A percentile compares a stretch with the other conserved stretches of the same genome.
These are phyloP conservation scores for Pouteria glomerata DNA, from an alignment of 148 eudicot species.

Conservation along the genomic window DNA sequence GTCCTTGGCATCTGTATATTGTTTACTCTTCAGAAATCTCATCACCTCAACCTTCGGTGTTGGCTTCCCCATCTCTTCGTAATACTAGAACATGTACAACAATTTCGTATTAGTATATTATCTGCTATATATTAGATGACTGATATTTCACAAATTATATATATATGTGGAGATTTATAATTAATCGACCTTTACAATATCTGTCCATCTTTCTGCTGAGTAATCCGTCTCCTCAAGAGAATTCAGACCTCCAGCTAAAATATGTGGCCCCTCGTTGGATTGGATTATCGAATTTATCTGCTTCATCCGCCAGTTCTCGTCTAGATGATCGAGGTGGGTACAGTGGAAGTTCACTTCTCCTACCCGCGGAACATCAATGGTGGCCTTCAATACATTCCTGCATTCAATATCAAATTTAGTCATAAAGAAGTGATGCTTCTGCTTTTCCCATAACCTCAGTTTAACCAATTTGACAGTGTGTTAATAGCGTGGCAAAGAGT, in stretches of 20 bases:
- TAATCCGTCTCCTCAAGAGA: conserved; percentile 85
- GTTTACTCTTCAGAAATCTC: conserved; percentile 55
- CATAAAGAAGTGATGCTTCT: neutral
- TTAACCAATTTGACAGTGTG: too few species aligned
- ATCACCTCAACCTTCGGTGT: conserved; percentile 82
- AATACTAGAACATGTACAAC: conserved; percentile 46
- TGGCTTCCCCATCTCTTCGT: conserved; percentile 90
- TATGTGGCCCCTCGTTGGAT: conserved; percentile 72
- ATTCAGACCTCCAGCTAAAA: conserved; percentile 90
- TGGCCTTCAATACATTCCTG: conserved; percentile 91
- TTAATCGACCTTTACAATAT: conserved; percentile 65
- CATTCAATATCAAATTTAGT: conserved; percentile 3
- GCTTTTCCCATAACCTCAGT: too few species aligned
- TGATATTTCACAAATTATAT: neutral
- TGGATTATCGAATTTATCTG: conserved; percentile 79
- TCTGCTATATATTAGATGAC: neutral
- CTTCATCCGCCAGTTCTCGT: conserved; percentile 95
- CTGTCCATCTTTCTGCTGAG: conserved; percentile 93
- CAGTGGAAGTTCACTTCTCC: conserved; percentile 83
- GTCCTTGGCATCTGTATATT: conserved; percentile 81
- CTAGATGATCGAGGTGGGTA: conserved; percentile 87
- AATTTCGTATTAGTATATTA: neutral
- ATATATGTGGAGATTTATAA: neutral
- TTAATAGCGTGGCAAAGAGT: too few species aligned
- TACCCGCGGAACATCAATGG: conserved; percentile 64